Percentiles rank a stretch among this genome's conserved stretches.
Evolutionary conservation across 805 yeast species (phyloP).

Genomic region (Cyberlindnera subsufficiens): DNA sequence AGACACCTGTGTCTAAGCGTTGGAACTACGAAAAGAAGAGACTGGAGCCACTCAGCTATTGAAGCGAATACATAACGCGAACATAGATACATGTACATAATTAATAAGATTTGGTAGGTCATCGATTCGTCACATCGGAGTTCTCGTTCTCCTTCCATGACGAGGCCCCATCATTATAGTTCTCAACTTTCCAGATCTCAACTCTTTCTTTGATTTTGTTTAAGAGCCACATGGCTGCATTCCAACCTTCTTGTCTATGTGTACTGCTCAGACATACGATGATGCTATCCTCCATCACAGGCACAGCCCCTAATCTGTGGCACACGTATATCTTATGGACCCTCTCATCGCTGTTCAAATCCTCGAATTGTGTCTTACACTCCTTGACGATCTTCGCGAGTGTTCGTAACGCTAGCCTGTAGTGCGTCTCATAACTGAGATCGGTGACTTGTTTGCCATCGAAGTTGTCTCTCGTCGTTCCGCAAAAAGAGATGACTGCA

Average conservation of each 20-base stretch:
- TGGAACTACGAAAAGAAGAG: constrained; percentile 54
- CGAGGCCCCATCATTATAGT: constrained; percentile 33
- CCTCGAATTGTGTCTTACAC: constrained; percentile 24
- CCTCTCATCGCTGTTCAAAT: constrained; percentile 11
- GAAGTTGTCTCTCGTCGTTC: constrained; percentile 42
- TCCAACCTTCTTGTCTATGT: constrained; percentile 45
- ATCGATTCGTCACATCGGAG: constrained; percentile 8
- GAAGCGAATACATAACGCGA: not conserved
- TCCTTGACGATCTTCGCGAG: constrained; percentile 29
- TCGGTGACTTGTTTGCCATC: constrained; percentile 34
- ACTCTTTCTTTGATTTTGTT: constrained; percentile 38
- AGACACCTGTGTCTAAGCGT: constrained; percentile 44
- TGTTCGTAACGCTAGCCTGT: constrained; percentile 34
- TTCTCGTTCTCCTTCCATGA: constrained; percentile 40
- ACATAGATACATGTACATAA: not conserved
- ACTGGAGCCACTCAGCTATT: constrained; percentile 33
- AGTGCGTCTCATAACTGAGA: constrained; percentile 42
- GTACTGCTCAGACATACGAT: constrained; percentile 37
- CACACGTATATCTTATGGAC: constrained; percentile 34
- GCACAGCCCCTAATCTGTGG: constrained; percentile 44
- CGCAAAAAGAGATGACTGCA: constrained; percentile 44
- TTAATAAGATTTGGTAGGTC: not conserved
- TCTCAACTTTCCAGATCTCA: constrained; percentile 49
- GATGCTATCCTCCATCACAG: constrained; percentile 41
- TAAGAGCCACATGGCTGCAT: constrained; percentile 36